Evolutionary conservation across 2,329 filamentous ascomycete genomes (phyloP), one percentile per base, ranked within the genome.

Genomic region (Exophiala oligosperma): DNA sequence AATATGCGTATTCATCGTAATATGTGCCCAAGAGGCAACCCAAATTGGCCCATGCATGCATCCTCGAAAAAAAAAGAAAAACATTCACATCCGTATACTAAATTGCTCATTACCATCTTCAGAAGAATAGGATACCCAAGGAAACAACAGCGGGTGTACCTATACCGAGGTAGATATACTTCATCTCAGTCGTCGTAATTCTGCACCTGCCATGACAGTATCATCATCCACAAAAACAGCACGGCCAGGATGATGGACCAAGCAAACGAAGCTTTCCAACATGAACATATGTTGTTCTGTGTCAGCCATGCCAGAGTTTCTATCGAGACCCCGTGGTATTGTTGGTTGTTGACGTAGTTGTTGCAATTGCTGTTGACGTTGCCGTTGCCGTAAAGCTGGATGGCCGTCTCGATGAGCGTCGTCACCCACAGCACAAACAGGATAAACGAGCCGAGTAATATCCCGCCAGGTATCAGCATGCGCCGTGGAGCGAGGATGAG

Each of bases 211-310:
- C 75, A 80, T 4, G 80, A 81, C 77, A 87, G 81, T 49, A 88
- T 72, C 69, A 87, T 83, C 82, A 87, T 85, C 82, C 84, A 88
- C 23, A 87, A 69, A 67, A 86, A 79, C 66, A 87, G 85, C n/a
- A 86, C 79, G 1, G 78, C 77, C 40, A 84, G 84, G 14, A 87
- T 76, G 54, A 88, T 80, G 74, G 84, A 85, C 66, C 87, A 86
- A 8, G 83, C 81, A 66, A 87, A 87, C 2, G 77, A 80, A 0
- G 84, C 83, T 66, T 82, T 79, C 85, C 85, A 88, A 68, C 81
- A 83, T 67, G 83, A 80, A 69, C 84, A 87, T 21, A 87, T 86
- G 56, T 78, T 84, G 63, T 77, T 78, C 74, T 87, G 84, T 69
- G 84, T 80, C 72, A 87, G 68, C 78, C 81, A 87, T 29, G 83